A percentile compares a stretch with the other conserved stretches of the same genome.
phyloP scores from a whole-genome alignment of 352 stramenopile genomes.

The Pythium sukuiense region DNA sequence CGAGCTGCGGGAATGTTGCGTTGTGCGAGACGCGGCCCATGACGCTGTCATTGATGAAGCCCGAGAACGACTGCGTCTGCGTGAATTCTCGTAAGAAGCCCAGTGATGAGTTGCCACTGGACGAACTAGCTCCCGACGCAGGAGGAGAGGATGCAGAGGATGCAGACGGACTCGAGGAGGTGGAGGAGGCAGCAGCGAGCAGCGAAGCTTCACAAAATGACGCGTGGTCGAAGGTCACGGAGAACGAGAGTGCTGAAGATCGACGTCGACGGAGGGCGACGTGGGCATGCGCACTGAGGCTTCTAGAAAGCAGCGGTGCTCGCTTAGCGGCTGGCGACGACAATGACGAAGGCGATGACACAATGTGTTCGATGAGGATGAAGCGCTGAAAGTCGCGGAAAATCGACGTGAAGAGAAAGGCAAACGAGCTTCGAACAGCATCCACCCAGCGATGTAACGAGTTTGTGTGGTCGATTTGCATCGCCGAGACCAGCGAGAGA shows the following conservation, averaged over 20 bases:
- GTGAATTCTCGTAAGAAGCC: conserved; percentile 55
- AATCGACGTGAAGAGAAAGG: conserved; percentile 60
- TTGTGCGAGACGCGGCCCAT: conserved; percentile 39
- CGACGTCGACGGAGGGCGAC: conserved; percentile 27
- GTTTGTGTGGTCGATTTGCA: conserved; percentile 47
- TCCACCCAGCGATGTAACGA: conserved; percentile 60
- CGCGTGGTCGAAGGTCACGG: conserved; percentile 52
- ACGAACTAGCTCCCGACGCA: neutral
- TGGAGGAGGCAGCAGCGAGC: conserved; percentile 14
- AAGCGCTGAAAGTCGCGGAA: conserved; percentile 57
- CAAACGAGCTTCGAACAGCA: conserved; percentile 55
- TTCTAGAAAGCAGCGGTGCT: neutral
- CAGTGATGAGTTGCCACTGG: conserved; percentile 5
- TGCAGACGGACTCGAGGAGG: neutral
- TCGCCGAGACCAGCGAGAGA: conserved; percentile 49
- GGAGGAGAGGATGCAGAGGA: neutral
- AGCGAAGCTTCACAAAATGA: conserved; percentile 38
- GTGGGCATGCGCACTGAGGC: conserved; percentile 13
- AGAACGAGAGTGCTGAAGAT: conserved; percentile 49
- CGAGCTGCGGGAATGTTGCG: conserved; percentile 35
- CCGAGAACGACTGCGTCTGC: conserved; percentile 60
- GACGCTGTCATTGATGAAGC: conserved; percentile 66
- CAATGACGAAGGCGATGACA: neutral
- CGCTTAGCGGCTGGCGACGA: conserved; percentile 5
- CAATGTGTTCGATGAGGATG: conserved; percentile 43